A percentile compares a stretch with the other conserved stretches of the same genome.
Evolutionary conservation across 2,329 filamentous ascomycete genomes (phyloP).

Genomic region (Neopestalotiopsis clavispora): DNA sequence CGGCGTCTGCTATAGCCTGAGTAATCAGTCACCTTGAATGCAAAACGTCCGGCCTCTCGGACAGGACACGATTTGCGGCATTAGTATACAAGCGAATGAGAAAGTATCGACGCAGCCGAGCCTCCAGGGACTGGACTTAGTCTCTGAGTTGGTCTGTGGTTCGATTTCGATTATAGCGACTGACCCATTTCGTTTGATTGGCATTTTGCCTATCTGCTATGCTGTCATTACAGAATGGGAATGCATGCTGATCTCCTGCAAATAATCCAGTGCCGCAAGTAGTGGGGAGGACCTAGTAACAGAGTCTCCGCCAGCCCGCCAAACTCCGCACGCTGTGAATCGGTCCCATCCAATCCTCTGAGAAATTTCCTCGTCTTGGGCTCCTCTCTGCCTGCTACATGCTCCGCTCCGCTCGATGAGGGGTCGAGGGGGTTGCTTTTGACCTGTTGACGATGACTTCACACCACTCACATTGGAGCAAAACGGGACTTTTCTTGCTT

Average conservation of each 20-base stretch:
- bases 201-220: neutral
- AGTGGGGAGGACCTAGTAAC: neutral
- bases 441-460: neutral
- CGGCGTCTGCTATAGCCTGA: neutral
- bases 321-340: neutral
- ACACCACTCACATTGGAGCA: neutral
- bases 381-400: neutral
- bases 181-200: neutral
- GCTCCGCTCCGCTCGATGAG: neutral
- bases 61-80: neutral
- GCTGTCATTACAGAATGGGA: neutral
- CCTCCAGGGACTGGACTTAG: neutral
- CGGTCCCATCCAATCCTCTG: neutral
- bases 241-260: slow-evolving; percentile 13
- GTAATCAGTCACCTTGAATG: neutral
- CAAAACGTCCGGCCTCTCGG: neutral
- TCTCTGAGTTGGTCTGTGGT: neutral
- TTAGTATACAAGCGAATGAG: neutral
- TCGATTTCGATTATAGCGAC: neutral
- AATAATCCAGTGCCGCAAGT: slow-evolving; percentile 7
- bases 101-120: neutral
- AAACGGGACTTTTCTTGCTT: neutral
- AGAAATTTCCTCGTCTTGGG: neutral
- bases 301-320: neutral
- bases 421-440: neutral